Base-by-base conservation (phyloP, 1,284 basidiomycete species). In the Trametes polyzona region DNA sequence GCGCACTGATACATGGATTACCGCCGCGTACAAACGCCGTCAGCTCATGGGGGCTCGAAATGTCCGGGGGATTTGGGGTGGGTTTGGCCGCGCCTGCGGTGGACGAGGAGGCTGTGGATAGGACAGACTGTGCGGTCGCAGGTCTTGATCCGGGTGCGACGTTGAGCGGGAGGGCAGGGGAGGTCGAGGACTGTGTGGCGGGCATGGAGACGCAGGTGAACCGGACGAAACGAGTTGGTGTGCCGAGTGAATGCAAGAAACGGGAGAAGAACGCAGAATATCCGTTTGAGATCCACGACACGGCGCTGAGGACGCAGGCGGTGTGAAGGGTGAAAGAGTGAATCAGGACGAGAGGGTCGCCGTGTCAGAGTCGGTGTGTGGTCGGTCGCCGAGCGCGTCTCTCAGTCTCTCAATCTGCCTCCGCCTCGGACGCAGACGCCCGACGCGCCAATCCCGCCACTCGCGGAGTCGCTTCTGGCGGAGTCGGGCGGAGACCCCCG, bases 11-110 rank as follows among this genome's bases (percentile, higher is more conserved):
- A 42, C 30, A 51, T 26, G 41, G 29, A 53, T 46, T 48, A 58
- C 59, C 54, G 53, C 54, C 57, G 78, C 86, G 70, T 70, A 92
- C 91, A 73, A 91, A 93, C 24, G 88, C 89, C 24, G 91, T 93
- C 60, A 93, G 72, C 67, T 93, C 90, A 69, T 93, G 90, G 2
- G 90, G 90, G 64, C 88, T 90, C 2, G 89, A 90, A 40, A 90
- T 90, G 65, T 90, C 87, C 16, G 67, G 63, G 2, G 69, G 59
- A 47, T 58, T 66, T 2, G 62, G 36, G 7, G 63, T 17, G n/a
- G 62, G 44, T 44, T 69, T 68, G 24, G 52, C 37, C 9, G 61
- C 43, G 19, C 61, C 49, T 27, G 60, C 49, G 12, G 65, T 56
- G 24, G 64, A 44, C 8, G 65, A 49, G 9, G 66, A 49, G 51